Percentiles rank a stretch among this genome's conserved stretches.
Conservation (phyloP, 352 stramenopile species). For the Elongisporangium anandrum region DNA sequence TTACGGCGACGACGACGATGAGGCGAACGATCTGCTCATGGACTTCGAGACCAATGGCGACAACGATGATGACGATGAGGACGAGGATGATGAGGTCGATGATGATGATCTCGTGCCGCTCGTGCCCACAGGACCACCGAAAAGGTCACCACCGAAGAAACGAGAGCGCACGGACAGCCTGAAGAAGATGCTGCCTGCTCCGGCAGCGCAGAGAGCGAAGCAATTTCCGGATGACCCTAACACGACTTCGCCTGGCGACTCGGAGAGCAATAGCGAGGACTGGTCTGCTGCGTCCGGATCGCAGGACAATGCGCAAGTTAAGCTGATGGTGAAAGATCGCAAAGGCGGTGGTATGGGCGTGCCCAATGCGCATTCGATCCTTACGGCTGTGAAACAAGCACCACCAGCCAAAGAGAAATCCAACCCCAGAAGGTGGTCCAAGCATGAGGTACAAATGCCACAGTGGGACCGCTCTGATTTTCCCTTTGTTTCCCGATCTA, state of each 20-base stretch:
- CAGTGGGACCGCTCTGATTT: neutral
- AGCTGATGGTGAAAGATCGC: slow-evolving; percentile 76
- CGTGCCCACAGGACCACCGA: slow-evolving; percentile 7
- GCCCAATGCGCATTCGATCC: slow-evolving; percentile 62
- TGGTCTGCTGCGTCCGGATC: slow-evolving; percentile 14
- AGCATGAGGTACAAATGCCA: slow-evolving; percentile 29
- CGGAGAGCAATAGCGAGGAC: slow-evolving; percentile 16
- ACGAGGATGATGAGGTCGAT: slow-evolving; percentile 6
- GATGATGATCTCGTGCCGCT: slow-evolving; percentile 9
- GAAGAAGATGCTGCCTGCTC: slow-evolving; percentile 65
- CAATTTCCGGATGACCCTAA: slow-evolving; percentile 21
- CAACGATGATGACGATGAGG: slow-evolving; percentile 4
- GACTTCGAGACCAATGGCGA: slow-evolving; percentile 2
- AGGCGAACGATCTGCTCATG: slow-evolving; percentile 3
- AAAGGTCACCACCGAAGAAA: slow-evolving; percentile 71
- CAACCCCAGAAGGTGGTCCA: slow-evolving; percentile 80
- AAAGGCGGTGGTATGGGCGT: slow-evolving; percentile 70
- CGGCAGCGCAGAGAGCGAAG: slow-evolving; percentile 66
- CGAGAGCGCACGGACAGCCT: slow-evolving; percentile 81
- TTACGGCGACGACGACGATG: slow-evolving; percentile 8
- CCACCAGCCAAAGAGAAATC: slow-evolving; percentile 83
- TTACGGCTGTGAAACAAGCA: slow-evolving; percentile 72
- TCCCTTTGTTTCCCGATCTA: neutral
- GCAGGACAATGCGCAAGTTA: slow-evolving; percentile 22
- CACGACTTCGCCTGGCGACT: slow-evolving; percentile 6